These are phyloP conservation scores for Nematodospora valgi DNA, from an alignment of 805 yeast genomes.

Conservation along the genomic window DNA sequence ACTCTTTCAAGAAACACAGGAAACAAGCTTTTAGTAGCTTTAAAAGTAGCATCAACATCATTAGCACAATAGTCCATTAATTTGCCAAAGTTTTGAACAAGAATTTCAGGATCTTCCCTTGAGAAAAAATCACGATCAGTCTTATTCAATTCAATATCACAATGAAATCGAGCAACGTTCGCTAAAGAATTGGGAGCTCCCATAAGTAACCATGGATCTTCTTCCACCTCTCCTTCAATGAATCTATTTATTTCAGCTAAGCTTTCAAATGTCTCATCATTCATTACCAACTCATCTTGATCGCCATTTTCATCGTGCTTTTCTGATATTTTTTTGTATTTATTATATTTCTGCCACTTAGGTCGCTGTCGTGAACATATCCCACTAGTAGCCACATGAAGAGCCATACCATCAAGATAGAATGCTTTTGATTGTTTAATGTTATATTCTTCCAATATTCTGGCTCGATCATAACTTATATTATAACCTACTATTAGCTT, in stretches of 20 bases:
- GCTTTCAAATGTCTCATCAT: slow-evolving; percentile 16
- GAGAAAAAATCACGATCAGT: slow-evolving; percentile 62
- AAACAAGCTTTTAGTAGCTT: slow-evolving; percentile 62
- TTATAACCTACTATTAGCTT: slow-evolving; percentile 85
- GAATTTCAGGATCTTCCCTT: slow-evolving; percentile 48
- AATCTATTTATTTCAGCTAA: slow-evolving; percentile 1
- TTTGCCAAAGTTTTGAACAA: slow-evolving; percentile 53
- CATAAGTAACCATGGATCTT: slow-evolving; percentile 81
- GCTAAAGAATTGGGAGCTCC: slow-evolving; percentile 78
- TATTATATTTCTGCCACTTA: slow-evolving; percentile 62
- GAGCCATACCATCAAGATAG: slow-evolving; percentile 86
- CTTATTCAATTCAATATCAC: slow-evolving; percentile 66
- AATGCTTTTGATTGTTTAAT: slow-evolving; percentile 66
- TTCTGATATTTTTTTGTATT: slow-evolving; percentile 21
- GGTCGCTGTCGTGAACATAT: slow-evolving; percentile 91
- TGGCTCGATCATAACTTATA: slow-evolving; percentile 85
- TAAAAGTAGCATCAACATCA: slow-evolving; percentile 76
- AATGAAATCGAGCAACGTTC: slow-evolving; percentile 76
- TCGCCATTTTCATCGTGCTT: slow-evolving; percentile 17
- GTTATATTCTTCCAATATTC: slow-evolving; percentile 79
- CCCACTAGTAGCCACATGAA: slow-evolving; percentile 88
- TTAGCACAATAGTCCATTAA: slow-evolving; percentile 79
- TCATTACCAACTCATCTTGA: slow-evolving; percentile 8
- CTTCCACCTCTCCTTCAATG: slow-evolving; percentile 19
- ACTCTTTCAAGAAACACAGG: slow-evolving; percentile 66